These are phyloP conservation scores for Pseudocercospora eumusae DNA, from an alignment of 2,329 filamentous ascomycete species.

Conservation along the genomic window DNA sequence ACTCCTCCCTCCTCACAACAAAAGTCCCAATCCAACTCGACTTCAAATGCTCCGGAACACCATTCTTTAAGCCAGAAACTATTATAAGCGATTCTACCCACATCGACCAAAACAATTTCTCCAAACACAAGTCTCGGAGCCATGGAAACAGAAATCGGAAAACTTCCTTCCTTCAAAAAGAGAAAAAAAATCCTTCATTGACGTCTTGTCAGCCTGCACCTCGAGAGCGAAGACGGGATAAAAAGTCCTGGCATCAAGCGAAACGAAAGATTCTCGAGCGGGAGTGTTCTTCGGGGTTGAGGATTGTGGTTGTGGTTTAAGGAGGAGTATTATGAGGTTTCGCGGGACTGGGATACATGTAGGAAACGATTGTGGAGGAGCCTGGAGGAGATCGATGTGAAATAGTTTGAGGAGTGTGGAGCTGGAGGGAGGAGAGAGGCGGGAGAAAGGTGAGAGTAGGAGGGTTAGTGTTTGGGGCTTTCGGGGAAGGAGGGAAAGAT, in stretches of 20 bases:
- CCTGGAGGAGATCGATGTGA: too few species aligned
- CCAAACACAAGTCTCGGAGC: neutral
- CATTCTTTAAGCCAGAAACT: neutral
- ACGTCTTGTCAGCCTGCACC: neutral
- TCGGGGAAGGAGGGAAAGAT: neutral
- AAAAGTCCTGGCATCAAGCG: neutral
- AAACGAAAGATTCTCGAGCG: neutral
- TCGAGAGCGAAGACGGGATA: neutral
- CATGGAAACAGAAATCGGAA: neutral
- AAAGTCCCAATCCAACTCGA: neutral
- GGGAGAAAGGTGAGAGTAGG: neutral
- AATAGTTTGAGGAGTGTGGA: neutral
- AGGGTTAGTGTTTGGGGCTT: neutral
- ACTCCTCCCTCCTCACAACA: too few species aligned
- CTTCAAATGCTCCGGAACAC: neutral
- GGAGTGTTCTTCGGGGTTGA: too few species aligned
- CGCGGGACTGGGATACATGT: neutral
- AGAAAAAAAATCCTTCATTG: too few species aligned
- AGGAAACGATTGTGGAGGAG: neutral
- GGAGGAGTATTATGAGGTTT: neutral
- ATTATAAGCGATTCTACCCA: too few species aligned
- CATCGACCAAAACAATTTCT: neutral
- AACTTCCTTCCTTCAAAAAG: too few species aligned
- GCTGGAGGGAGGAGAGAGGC: neutral
- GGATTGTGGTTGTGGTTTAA: too few species aligned